phyloP scores from a whole-genome alignment of 768 basidiomycete genomes.

The Macrocybe gigantea region DNA sequence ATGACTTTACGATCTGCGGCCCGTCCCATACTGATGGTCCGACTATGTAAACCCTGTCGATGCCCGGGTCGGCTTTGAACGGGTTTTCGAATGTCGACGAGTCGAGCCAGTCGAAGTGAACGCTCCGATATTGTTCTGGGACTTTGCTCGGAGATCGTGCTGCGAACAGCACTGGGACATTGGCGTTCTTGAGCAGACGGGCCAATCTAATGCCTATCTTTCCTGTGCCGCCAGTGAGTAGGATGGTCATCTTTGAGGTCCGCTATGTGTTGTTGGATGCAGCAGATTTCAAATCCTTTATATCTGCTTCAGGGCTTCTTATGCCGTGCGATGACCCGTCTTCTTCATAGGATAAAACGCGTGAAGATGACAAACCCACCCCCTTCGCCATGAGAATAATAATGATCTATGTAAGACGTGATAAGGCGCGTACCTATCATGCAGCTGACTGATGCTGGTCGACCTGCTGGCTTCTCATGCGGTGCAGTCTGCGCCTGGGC shows the following conservation, averaged over 20 bases:
- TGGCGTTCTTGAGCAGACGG: slow-evolving; percentile 16
- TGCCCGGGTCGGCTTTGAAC: slow-evolving; percentile 16
- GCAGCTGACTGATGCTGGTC: too few species aligned
- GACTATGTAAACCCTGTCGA: slow-evolving; percentile 25
- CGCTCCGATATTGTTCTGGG: slow-evolving; percentile 16
- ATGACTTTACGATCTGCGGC: slow-evolving; percentile 17
- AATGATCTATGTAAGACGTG: too few species aligned
- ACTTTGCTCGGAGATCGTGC: slow-evolving; percentile 13
- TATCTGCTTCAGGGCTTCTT: too few species aligned
- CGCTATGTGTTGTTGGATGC: not conserved
- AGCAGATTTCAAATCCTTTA: too few species aligned
- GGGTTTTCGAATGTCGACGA: slow-evolving; percentile 23
- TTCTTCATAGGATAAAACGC: too few species aligned
- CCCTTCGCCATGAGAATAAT: too few species aligned
- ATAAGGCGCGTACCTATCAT: too few species aligned
- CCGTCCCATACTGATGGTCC: slow-evolving; percentile 14
- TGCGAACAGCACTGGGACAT: slow-evolving; percentile 20
- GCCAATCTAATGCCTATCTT: slow-evolving; percentile 23
- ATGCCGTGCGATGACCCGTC: too few species aligned
- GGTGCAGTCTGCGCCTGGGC: too few species aligned
- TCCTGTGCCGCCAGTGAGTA: slow-evolving; percentile 32
- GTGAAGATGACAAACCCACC: too few species aligned
- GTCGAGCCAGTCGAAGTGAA: slow-evolving; percentile 32
- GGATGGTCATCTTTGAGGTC: slow-evolving; percentile 20
- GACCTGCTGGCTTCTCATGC: too few species aligned